Base-by-base conservation (phyloP, 2,329 filamentous ascomycete species). In the Pyrenophora graminea region DNA sequence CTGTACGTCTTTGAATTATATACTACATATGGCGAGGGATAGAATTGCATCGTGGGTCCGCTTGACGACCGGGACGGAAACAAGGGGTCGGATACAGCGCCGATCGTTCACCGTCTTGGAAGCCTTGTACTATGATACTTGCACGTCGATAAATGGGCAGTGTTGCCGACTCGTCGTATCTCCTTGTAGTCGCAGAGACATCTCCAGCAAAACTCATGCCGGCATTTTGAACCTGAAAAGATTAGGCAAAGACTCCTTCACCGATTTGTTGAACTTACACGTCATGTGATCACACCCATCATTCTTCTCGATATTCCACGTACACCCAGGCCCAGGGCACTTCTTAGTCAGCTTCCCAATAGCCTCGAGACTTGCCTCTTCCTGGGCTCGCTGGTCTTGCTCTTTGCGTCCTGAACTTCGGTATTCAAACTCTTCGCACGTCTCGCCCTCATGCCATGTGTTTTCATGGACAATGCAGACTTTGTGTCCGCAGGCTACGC, bases 251-350 rank as follows among this genome's bases (percentile, higher is more conserved):
- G 4, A 18, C 6, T 2, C 13, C 15, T 19, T 3, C 10, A 5
- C 18, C 13, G 3, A 13, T 3, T 30, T 18, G 23, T 8, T 4
- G 1, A 27, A 30, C 66, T 58, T 59, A 69, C 70, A 74, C n/a
- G 56, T 73, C 63, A 74, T 72, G 45, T 78, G 76, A 55, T 77
- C 75, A 45, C 76, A 78, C 0, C 75, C 75, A 2, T 68, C 58
- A 25, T 66, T 70, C 61, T 77, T 76, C 59, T 77, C 63, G 30
- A 78, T 77, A 19, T 67, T 62, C 61, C 66, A 73, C 1, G 60
- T 67, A 55, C 76, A 77, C 1, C 23, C 31, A 4, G 38, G 45
- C 0, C 63, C 61, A 1, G 76, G 75, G 58, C 76, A 78, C 38
- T 66, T 68, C 60, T 77, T 77, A 10, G 66, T 66, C 8, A 72